Evolutionary conservation across 371 early-diverging fungal species (phyloP).

Genomic region (Mucor saturninus): DNA sequence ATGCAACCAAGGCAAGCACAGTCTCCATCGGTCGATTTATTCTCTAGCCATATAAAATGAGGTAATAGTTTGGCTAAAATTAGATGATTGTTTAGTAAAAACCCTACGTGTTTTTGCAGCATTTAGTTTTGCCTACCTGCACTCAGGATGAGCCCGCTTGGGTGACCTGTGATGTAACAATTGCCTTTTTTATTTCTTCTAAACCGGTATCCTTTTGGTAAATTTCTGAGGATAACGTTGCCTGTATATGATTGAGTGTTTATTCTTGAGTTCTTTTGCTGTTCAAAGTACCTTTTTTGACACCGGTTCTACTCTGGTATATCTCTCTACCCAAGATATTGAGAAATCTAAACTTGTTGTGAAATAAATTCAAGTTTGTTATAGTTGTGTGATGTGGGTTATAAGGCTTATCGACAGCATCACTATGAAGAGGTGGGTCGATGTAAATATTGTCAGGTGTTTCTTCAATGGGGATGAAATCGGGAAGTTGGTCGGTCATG

Average conservation of each 20-base stretch:
- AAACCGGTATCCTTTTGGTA: not conserved
- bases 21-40: too few relatives aligned
- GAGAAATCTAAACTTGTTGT: not conserved
- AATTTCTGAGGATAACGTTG: not conserved
- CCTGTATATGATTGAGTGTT: not conserved
- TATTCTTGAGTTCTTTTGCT: not conserved
- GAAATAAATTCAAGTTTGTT: not conserved
- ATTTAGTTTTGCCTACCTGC: not conserved
- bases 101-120: too few relatives aligned
- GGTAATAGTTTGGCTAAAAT: too few relatives aligned
- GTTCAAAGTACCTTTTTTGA: not conserved
- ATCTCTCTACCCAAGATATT: not conserved
- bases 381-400: not conserved
- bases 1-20: too few relatives aligned
- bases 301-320: not conserved
- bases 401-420: not conserved
- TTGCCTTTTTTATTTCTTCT: not conserved
- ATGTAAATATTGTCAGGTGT: not conserved
- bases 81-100: too few relatives aligned
- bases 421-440: not conserved
- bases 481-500: not conserved
- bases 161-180: not conserved
- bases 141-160: not conserved
- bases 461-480: not conserved
- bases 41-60: too few relatives aligned